Evolutionary conservation across 495 filamentous ascomycete species (phyloP), one percentile per base, ranked within the genome.

Genomic region (Podospora australis): DNA sequence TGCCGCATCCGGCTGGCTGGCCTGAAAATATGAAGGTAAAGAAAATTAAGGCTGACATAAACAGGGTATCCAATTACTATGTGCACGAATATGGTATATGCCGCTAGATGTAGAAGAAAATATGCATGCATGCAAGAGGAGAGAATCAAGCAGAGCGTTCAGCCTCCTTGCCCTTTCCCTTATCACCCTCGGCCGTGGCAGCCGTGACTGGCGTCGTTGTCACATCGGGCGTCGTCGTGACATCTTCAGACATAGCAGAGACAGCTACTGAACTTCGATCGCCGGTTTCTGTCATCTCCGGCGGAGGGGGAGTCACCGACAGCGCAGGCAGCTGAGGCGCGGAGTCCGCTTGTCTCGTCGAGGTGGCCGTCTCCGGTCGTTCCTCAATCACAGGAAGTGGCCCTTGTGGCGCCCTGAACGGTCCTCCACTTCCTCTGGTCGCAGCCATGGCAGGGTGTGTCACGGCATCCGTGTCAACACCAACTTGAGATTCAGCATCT

Each of bases 341-440:
- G 4, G 30, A 34, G 30, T 14, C 30, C 30, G 30, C 30, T 13
- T 10, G 11, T 34, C 4, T 14, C 2, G 30, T 10, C 3, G 16
- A 10, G 2, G 30, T 14, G 11, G 38, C 4, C 4, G 13, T 19
- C 22, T 29, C 26, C 29, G 22, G 29, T 13, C 19, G 16, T 28
- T 54, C 51, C 41, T 50, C 36, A 35, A 49, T 49, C 30, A 46
- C 35, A 1, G 46, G 46, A 34, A 54, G 23, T 1, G 24, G 6
- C 0, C 30, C 34, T 20, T 17, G 30, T 10, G 40, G 32, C 44
- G 22, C n/a, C 2, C 13, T 14, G 19, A 16, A 5, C 20, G 49
- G 16, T 20, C 21, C 10, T n/a, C 46, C 3, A 9, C 34, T 13
- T 35, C 49, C 23, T 34, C 35, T 2, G 32, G 32, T 3, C 1